Conservation (phyloP, 345 rosid genomes). For the Rhizophora apiculata region DNA sequence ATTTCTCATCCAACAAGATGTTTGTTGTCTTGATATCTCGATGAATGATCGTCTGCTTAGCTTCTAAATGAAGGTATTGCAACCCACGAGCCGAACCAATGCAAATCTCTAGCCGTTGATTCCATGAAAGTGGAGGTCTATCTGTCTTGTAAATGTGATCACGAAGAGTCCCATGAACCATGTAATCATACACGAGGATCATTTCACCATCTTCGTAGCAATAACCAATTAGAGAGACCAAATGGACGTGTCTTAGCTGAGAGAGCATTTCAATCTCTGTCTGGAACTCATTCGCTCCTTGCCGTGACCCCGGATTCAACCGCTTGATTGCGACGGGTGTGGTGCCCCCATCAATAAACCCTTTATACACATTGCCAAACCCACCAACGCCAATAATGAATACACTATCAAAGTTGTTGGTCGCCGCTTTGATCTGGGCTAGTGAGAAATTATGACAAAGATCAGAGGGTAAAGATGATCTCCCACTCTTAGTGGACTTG, state of each 20-base stretch:
- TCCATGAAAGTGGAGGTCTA: constrained; percentile 28
- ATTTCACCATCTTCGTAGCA: too few relatives aligned
- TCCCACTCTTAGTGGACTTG: not conserved
- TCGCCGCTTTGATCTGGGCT: constrained; percentile 29
- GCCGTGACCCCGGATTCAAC: constrained; percentile 27
- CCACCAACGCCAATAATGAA: constrained; percentile 34
- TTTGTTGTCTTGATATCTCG: too few relatives aligned
- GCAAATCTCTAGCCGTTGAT: constrained; percentile 33
- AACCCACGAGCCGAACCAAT: constrained; percentile 37
- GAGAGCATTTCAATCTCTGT: too few relatives aligned
- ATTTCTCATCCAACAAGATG: constrained; percentile 38
- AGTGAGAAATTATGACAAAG: constrained; percentile 31
- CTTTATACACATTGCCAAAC: constrained; percentile 37
- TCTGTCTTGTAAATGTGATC: constrained; percentile 21
- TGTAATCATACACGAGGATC: constrained; percentile 18
- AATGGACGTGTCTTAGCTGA: too few relatives aligned
- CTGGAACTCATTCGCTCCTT: constrained; percentile 25
- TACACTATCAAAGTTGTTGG: constrained; percentile 23
- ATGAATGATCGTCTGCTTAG: too few relatives aligned
- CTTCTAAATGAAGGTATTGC: too few relatives aligned
- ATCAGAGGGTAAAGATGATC: constrained; percentile 21
- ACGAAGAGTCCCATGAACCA: constrained; percentile 26
- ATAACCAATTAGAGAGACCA: too few relatives aligned
- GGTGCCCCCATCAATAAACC: constrained; percentile 12
- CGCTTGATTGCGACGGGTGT: constrained; percentile 35